Evolutionary conservation across 1,284 basidiomycete species (phyloP).

Genomic region (Coriolopsis trogii): DNA sequence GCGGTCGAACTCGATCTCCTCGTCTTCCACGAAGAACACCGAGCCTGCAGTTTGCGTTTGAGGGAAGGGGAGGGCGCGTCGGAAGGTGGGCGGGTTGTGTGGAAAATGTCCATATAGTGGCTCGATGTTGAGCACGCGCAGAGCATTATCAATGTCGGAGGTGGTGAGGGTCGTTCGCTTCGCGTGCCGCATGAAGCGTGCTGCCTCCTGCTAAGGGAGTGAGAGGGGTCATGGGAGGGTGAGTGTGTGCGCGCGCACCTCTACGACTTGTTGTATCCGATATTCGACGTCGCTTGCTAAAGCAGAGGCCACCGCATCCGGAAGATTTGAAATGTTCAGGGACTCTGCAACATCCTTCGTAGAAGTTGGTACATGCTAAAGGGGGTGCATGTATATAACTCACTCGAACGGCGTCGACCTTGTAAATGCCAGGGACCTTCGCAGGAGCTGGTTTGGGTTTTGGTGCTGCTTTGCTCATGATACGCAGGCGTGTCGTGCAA

Average conservation of each 20-base stretch:
- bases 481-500: no score
- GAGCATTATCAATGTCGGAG: slow-evolving; percentile 90
- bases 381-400: neutral
- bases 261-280: slow-evolving; percentile 90
- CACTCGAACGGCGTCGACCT: slow-evolving; percentile 22
- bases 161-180: slow-evolving; percentile 87
- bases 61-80: slow-evolving; percentile 70
- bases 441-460: slow-evolving; percentile 17
- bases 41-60: slow-evolving; percentile 60
- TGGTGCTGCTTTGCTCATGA: slow-evolving; percentile 20
- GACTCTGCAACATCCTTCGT: slow-evolving; percentile 90
- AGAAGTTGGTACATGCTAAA: neutral
- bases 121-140: slow-evolving; percentile 94
- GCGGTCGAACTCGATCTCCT: slow-evolving; percentile 96
- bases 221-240: neutral
- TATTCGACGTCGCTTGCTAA: slow-evolving; percentile 98
- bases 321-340: slow-evolving; percentile 78
- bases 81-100: slow-evolving; percentile 73
- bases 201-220: slow-evolving; percentile 76
- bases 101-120: slow-evolving; percentile 82
- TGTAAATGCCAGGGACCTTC: slow-evolving; percentile 22
- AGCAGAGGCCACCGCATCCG: slow-evolving; percentile 81
- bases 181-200: slow-evolving; percentile 95
- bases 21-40: slow-evolving; percentile 94
- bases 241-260: slow-evolving; percentile 51